Base-by-base conservation (phyloP, 164 flowering plant genomes). In the Chimonanthus salicifolius region DNA sequence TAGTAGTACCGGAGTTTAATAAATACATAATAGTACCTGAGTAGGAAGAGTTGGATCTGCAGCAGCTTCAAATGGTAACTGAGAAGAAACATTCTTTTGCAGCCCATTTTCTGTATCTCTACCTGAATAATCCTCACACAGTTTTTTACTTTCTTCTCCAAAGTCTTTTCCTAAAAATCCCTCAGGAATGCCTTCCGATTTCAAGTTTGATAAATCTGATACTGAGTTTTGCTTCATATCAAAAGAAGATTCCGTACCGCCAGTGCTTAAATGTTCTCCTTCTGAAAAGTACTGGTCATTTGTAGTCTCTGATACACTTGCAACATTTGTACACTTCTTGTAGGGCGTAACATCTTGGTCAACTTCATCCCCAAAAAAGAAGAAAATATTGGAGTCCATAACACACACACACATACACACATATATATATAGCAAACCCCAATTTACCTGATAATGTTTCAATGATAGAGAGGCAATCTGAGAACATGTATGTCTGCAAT, bases 401-500 rank as follows among this genome's bases (percentile, higher is more conserved):
- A 54, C 16, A 54, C 5, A 49, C 49, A 9, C 49, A 20, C 16
- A 44, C 20, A 43, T 10, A 47, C 15, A 6, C 71, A 70, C n/a
- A 16, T 71, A 47, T 62, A 6, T 51, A 49, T 43, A 21, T 6
- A 54, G 58, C 49, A 78, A 21, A 62, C n/a, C 13, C 76, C 6
- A 20, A 80, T 70, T 84, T 58, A 95, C 99, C 98, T 81, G 97
- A 79, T 68, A 95, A 80, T 71, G 98, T 92, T 74, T 95, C 87
- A 13, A 95, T 48, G 68, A 95, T 89, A 13, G 98, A 92, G 71
- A 95, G 84, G 69, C 94, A 88, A 87, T 89, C 85, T 76, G 92
- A 84, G 81, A 95, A 95, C 58, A 80, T 66, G 73, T 95, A 93
- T 13, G 94, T 90, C 98, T 95, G 98, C 90, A 85, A 45, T 3